phyloP scores from a whole-genome alignment of 768 basidiomycete species.

The Leccinum obscurum region DNA sequence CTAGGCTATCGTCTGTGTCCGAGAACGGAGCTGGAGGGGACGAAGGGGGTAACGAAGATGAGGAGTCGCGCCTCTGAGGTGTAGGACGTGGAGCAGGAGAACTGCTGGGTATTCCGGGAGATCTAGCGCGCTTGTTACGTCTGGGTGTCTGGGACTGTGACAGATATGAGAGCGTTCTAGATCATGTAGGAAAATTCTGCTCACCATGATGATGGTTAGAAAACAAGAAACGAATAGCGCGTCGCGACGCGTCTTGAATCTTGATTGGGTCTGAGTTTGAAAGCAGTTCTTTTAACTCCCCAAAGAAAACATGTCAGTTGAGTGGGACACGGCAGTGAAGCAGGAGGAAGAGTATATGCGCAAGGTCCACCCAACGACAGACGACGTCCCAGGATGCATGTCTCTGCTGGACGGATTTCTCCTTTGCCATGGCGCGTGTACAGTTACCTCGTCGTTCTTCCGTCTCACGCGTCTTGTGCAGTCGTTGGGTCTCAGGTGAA shows the following conservation, averaged over 20 bases:
- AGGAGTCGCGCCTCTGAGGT: constrained; percentile 54
- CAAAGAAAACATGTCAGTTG: constrained; percentile 20
- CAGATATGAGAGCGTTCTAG: not conserved
- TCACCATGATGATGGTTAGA: constrained; percentile 39
- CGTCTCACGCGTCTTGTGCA: constrained; percentile 32
- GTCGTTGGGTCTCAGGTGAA: constrained; percentile 80
- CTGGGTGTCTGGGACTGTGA: constrained; percentile 46
- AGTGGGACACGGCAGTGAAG: constrained; percentile 56
- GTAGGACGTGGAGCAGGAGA: constrained; percentile 46
- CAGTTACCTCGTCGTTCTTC: constrained; percentile 2
- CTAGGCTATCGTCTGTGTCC: constrained; percentile 81
- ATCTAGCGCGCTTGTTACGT: constrained; percentile 63
- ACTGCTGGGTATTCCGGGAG: constrained; percentile 49
- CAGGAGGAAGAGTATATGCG: constrained; percentile 71
- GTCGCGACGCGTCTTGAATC: constrained; percentile 45
- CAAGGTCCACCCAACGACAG: constrained; percentile 66
- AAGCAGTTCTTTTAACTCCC: constrained; percentile 20
- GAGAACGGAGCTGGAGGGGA: constrained; percentile 83
- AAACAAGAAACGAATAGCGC: constrained; percentile 34
- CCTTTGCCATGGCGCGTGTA: constrained; percentile 60
- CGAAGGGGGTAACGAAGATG: constrained; percentile 82
- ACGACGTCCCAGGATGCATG: constrained; percentile 83
- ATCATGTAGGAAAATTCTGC: constrained; percentile 10
- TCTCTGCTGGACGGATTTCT: constrained; percentile 71
- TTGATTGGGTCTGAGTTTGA: constrained; percentile 41